Percentiles rank a stretch among this genome's conserved stretches.
phyloP scores from a whole-genome alignment of 345 rosid genomes.

The Ceriops tagal region DNA sequence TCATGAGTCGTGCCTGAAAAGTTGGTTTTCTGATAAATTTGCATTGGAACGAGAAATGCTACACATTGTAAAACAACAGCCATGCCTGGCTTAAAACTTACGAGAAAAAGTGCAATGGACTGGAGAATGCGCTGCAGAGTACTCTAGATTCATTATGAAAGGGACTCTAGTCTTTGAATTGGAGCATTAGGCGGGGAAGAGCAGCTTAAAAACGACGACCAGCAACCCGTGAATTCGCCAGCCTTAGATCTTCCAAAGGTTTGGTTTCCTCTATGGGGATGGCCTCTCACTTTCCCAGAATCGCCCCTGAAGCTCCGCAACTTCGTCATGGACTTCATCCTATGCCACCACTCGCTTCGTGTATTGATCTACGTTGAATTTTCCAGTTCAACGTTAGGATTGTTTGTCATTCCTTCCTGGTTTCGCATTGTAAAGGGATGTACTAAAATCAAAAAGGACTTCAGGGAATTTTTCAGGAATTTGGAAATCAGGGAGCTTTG shows the following conservation, averaged over 20 bases:
- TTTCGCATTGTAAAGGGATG: slow-evolving; percentile 22
- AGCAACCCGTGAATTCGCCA: slow-evolving; percentile 19
- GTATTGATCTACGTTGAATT: slow-evolving; percentile 42
- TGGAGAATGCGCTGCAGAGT: not conserved
- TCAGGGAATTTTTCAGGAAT: slow-evolving; percentile 12
- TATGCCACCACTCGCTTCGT: slow-evolving; percentile 23
- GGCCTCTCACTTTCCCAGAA: slow-evolving; percentile 13
- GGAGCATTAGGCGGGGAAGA: slow-evolving; percentile 18
- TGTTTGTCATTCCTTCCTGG: slow-evolving; percentile 41
- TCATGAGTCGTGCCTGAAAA: too few relatives aligned
- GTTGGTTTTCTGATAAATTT: too few relatives aligned
- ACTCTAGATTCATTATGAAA: slow-evolving; percentile 9
- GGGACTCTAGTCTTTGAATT: slow-evolving; percentile 12
- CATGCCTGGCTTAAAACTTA: not conserved
- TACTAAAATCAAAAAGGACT: slow-evolving; percentile 7
- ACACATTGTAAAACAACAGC: not conserved
- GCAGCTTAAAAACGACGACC: slow-evolving; percentile 34
- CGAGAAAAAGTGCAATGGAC: not conserved
- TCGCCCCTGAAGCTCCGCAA: slow-evolving; percentile 15
- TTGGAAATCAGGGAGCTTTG: too few relatives aligned
- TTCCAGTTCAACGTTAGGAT: slow-evolving; percentile 38
- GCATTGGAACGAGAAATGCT: too few relatives aligned
- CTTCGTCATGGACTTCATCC: slow-evolving; percentile 20
- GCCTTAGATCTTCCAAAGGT: slow-evolving; percentile 6
- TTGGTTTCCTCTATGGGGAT: slow-evolving; percentile 18